phyloP scores from a whole-genome alignment of 1,284 basidiomycete genomes.

The Megacollybia platyphylla region DNA sequence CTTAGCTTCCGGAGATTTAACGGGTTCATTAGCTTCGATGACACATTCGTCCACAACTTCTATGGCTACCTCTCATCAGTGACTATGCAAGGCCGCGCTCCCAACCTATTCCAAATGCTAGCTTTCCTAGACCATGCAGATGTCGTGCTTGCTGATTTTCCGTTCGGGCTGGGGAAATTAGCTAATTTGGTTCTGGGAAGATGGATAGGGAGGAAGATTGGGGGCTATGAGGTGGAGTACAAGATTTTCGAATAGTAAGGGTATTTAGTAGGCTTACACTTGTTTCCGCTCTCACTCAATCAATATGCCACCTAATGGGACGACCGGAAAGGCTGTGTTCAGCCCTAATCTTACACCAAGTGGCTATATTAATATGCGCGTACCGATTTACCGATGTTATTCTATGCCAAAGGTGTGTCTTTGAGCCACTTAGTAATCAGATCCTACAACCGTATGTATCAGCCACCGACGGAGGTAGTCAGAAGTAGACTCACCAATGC shows the following conservation, averaged over 20 bases:
- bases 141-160: slow-evolving; percentile 13
- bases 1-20: not conserved
- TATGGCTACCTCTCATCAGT: slow-evolving; percentile 12
- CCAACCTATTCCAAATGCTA: slow-evolving; percentile 12
- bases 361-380: not conserved
- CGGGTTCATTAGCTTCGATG: slow-evolving; percentile 9
- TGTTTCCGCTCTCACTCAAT: too few species aligned
- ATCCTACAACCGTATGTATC: slow-evolving; percentile 13
- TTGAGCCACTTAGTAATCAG: slow-evolving; percentile 18
- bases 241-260: slow-evolving; percentile 10
- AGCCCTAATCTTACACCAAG: too few species aligned
- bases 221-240: slow-evolving; percentile 10
- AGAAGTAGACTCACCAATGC: slow-evolving; percentile 36
- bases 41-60: slow-evolving; percentile 13
- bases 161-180: slow-evolving; percentile 9
- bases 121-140: slow-evolving; percentile 12
- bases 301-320: too few species aligned
- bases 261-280: too few species aligned
- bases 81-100: slow-evolving; percentile 8
- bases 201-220: slow-evolving; percentile 11
- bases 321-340: too few species aligned
- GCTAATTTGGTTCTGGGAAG: slow-evolving; percentile 11
- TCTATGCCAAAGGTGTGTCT: slow-evolving; percentile 20
- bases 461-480: not conserved
- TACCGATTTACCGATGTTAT: not conserved